Evolutionary conservation across 345 rosid species (phyloP), one percentile per base, ranked within the genome.

Genomic region (Cardamine occulta): DNA sequence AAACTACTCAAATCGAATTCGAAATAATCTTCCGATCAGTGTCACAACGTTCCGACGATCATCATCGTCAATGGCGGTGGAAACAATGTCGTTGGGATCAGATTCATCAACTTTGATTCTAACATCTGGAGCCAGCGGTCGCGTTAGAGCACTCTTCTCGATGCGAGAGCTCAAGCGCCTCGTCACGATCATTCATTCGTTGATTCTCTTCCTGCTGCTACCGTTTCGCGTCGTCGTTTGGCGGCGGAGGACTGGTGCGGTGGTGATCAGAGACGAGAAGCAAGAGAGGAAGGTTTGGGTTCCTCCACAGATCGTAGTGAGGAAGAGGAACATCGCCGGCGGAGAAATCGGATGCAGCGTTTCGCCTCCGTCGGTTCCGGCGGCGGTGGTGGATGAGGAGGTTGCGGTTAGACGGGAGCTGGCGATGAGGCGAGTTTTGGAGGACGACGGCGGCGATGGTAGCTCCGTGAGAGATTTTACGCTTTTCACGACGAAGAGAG

Each of bases 71-170:
- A 79, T 85, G 93, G 78, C 79, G 53, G 79, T 81, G 74, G 85
- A 81, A n/a, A 57, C 71, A 24, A 73, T 60, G 74, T n/a, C 39
- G 14, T 61, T 63, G 63, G 66, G 82, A 14, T 51, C 86, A 23
- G 81, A 52, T 66, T 17, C 91, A 15, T 66, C 88, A 59, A 64
- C 87, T 8, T 73, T 85, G 80, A 88, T 93, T 61, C 52, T 91
- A 8, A 91, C 97, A 0, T 94, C 97, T 10, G 97, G 96, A 8
- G 97, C 97, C 0, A 91, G 97, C 77, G 96, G 93, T 13, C 84
- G 95, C 3, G 80, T 91, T 11, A 84, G 80, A 63, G 91, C 88
- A 5, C 81, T 91, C 70, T 86, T 94, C 68, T 88, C 89, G 3
- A 73, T 80, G 47, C 81, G 87, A 15, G 80, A 83, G 52, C 77